Base-by-base conservation (phyloP, 768 basidiomycete genomes). In the Neoboletus subvelutipes region DNA sequence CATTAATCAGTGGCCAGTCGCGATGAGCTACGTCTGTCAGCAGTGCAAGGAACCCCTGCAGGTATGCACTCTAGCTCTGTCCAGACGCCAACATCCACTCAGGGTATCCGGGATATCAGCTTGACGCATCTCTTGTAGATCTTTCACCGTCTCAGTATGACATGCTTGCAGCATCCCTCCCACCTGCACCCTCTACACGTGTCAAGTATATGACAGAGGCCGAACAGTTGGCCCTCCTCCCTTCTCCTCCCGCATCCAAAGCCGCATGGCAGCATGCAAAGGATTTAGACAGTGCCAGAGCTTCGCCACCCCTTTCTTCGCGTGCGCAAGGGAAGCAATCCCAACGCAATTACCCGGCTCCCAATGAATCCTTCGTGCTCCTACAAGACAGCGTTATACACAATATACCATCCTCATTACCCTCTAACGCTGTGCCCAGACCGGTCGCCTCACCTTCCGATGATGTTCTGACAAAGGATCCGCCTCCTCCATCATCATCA, bases 21-120 rank as follows among this genome's bases (percentile, higher is more conserved):
- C 61, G 50, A 80, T 81, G 80, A 75, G 62, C 54, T 80, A 78
- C 64, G 79, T 88, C 48, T 94, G 92, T 66, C 91, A 93, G 68
- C 92, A 94, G 74, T 94, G 92, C 79, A 93, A 92, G 74, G 90
- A 95, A 67, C 92, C 91, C 7, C 75, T 97, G 34, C 87, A 93
- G 82, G 89, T 89, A 54, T 55, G 64, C n/a, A 20, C 36, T 4
- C 42, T 9, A 26, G 53, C 33, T 64, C 33, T 41, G 41, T 26
- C 34, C 49, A n/a, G 33, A 45, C 40, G n/a, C 37, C 15, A 45
- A 50, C 33, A 15, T 28, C 24, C 46, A 36, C 67, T 66, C 54
- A 66, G 50, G 4, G 22, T 7, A 45, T 51, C 36, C 37, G 45
- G 36, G 24, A 45, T 20, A 42, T 28, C 65, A 92, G 84, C 82